phyloP scores from a whole-genome alignment of 495 filamentous ascomycete genomes.

The Sordaria brevicollis region DNA sequence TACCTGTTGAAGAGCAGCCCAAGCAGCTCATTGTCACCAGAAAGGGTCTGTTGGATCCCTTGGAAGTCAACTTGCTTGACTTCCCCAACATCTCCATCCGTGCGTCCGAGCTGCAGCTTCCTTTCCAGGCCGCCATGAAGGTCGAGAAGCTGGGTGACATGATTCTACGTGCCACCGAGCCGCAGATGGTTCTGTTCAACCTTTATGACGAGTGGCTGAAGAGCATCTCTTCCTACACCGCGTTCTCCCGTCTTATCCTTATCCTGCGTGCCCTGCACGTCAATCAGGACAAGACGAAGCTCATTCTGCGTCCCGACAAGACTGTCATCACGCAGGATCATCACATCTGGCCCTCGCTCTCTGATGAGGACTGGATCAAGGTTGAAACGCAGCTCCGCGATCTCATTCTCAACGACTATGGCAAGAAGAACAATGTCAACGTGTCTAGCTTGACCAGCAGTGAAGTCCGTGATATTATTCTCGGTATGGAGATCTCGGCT shows the following conservation, averaged over 20 bases:
- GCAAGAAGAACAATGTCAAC: slow-evolving; percentile 99
- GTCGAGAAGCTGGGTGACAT: slow-evolving; percentile 98
- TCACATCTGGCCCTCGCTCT: slow-evolving; percentile 94
- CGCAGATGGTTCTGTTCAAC: slow-evolving; percentile 99
- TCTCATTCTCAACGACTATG: slow-evolving; percentile 95
- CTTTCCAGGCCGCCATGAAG: slow-evolving; percentile 99
- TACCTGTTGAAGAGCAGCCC: slow-evolving; percentile 97
- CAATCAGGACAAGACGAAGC: slow-evolving; percentile 96
- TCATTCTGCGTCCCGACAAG: slow-evolving; percentile 95
- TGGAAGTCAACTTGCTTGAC: slow-evolving; percentile 94
- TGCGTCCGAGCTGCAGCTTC: slow-evolving; percentile 92
- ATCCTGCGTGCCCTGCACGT: slow-evolving; percentile 95
- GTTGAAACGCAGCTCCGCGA: slow-evolving; percentile 94
- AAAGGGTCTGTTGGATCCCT: slow-evolving; percentile 93
- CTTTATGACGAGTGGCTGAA: slow-evolving; percentile 99
- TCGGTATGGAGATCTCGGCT: slow-evolving; percentile 99
- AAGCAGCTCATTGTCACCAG: slow-evolving; percentile 98
- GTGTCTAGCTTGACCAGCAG: slow-evolving; percentile 90
- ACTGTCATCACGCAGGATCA: slow-evolving; percentile 97
- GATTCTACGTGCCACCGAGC: slow-evolving; percentile 95
- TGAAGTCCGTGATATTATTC: slow-evolving; percentile 96
- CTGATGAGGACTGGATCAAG: slow-evolving; percentile 98
- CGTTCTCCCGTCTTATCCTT: slow-evolving; percentile 91
- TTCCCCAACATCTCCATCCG: slow-evolving; percentile 99
- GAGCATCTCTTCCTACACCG: slow-evolving; percentile 96